phyloP scores from a whole-genome alignment of 2,329 filamentous ascomycete species.

The Xylaria arbuscula region DNA sequence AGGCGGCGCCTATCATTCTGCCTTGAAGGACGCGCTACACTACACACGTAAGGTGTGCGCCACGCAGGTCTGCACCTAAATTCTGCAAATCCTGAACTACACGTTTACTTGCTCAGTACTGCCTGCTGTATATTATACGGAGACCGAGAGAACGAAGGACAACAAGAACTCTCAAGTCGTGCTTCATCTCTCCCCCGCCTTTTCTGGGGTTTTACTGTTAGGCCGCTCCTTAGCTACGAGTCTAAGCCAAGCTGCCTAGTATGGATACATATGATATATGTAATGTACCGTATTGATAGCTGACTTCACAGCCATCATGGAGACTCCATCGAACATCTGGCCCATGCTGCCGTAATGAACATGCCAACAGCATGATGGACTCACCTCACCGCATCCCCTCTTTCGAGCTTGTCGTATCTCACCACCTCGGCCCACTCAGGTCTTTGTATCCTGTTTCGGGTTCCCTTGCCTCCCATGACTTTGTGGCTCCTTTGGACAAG shows the following conservation, averaged over 20 bases:
- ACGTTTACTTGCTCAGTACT: not conserved
- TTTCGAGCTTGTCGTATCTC: not conserved
- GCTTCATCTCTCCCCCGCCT: not conserved
- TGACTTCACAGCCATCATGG: conserved; percentile 34
- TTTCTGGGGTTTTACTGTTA: too few species aligned
- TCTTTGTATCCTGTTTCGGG: too few species aligned
- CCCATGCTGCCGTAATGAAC: not conserved
- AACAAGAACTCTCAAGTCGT: not conserved
- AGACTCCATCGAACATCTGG: conserved; percentile 6
- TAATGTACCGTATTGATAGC: conserved; percentile 1
- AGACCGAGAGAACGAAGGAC: not conserved
- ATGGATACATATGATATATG: too few species aligned
- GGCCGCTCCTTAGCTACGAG: too few species aligned
- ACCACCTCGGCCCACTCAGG: too few species aligned
- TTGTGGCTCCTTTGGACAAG: too few species aligned
- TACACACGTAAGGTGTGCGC: not conserved
- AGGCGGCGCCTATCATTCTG: conserved; percentile 22
- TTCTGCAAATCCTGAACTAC: not conserved
- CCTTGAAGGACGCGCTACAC: conserved; percentile 18
- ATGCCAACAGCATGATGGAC: not conserved
- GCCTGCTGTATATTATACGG: not conserved
- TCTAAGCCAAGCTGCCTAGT: too few species aligned
- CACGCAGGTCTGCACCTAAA: not conserved
- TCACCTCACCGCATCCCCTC: conserved; percentile 27
- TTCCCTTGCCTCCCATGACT: too few species aligned